Evolutionary conservation across 192 early-diverging fungal genomes (phyloP), one percentile per base, ranked within the genome.

Genomic region (Dimargaris xerosporica): DNA sequence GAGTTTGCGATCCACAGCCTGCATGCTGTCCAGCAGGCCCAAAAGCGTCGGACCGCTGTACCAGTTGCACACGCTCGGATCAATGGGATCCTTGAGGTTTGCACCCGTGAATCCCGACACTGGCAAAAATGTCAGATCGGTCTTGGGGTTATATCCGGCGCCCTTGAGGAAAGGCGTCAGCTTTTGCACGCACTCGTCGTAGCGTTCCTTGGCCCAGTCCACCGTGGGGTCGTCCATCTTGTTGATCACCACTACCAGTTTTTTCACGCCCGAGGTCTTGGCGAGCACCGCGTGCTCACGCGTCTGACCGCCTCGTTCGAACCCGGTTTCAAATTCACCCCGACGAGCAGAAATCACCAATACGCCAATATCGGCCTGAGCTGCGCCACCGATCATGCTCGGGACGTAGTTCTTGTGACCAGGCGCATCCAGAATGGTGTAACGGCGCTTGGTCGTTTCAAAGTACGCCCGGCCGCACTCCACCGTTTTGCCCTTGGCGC

Each of bases 151-250:
- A 75, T 87, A 99, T 15, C 96, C 94, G 63, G 84, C 86, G 21
- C 69, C 70, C 78, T 88, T 93, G 67, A 99, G 74, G 85, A 95
- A 99, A 21, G 91, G 91, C 53, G 83, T 68, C 43, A 96, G 75
- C 69, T 94, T 98, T 53, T 65, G 41, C 44, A 89, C 72, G 70
- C 85, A 85, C 65, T 99, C 94, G 70, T 98, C 91, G 71, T 94
- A 99, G 64, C 88, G 75, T 58, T 75, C 87, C 81, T 96, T 87
- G 69, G 82, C 76, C 94, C 94, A 99, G 51, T 71, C 60, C 44
- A 99, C 96, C 10, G 96, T 99, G 17, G 87, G 80, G 66, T 99
- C 96, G 67, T 99, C 96, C 96, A 99, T 99, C 83, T 99, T 99
- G 83, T 99, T 99, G 73, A 99, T 84, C 41, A 86, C 96, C 58